These are phyloP conservation scores for Ceratobasidium sp. DNA, from an alignment of 1,284 basidiomycete genomes.

Conservation along the genomic window DNA sequence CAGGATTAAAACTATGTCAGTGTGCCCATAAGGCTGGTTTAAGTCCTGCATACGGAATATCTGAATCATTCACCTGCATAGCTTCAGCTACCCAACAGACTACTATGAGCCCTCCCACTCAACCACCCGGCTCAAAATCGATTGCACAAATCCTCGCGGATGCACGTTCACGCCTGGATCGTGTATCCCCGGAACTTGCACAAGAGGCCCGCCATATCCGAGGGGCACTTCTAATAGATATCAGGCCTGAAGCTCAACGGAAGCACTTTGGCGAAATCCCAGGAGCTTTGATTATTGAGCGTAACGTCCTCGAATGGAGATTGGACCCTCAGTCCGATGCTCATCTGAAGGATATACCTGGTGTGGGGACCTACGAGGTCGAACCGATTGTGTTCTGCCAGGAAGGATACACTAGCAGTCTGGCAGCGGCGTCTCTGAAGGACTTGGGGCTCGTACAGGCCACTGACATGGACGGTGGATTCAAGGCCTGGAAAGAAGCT, in stretches of 20 bases:
- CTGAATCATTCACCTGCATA: neutral
- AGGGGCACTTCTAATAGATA: conserved; percentile 71
- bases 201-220: conserved; percentile 63
- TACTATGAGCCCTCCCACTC: conserved; percentile 45
- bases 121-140: conserved; percentile 66
- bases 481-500: conserved; percentile 68
- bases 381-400: conserved; percentile 72
- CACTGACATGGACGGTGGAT: conserved; percentile 75
- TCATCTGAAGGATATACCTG: conserved; percentile 52
- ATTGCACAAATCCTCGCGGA: conserved; percentile 61
- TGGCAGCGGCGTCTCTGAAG: conserved; percentile 69
- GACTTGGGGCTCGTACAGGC: conserved; percentile 70
- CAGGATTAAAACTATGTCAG: neutral
- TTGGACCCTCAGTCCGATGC: conserved; percentile 68
- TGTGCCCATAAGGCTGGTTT: too few relatives aligned
- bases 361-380: conserved; percentile 71
- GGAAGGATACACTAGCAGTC: conserved; percentile 69
- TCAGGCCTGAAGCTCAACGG: conserved; percentile 65
- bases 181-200: conserved; percentile 65
- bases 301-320: conserved; percentile 73
- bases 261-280: conserved; percentile 61
- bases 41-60: too few relatives aligned
- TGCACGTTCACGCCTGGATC: conserved; percentile 65
- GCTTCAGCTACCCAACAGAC: neutral
- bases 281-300: conserved; percentile 68